A percentile compares a stretch with the other conserved stretches of the same genome.
Conservation (phyloP, 108 stramenopile species). For the Fistulifera pelliculosa region DNA sequence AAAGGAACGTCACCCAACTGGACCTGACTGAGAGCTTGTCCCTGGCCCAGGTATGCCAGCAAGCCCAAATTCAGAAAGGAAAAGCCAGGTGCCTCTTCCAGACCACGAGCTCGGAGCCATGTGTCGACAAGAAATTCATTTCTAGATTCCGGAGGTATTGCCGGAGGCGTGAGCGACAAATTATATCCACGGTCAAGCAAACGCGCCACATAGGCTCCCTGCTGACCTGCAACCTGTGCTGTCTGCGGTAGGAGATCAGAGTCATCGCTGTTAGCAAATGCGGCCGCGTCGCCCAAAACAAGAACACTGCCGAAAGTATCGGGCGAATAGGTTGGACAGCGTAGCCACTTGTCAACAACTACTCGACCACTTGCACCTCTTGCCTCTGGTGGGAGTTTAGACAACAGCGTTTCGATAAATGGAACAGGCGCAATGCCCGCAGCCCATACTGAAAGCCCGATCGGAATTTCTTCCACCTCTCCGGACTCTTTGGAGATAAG, state of each 20-base stretch:
- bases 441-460: constrained; percentile 47
- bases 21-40: constrained; percentile 66
- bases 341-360: constrained; percentile 54
- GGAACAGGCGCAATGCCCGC: constrained; percentile 60
- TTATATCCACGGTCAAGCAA: constrained; percentile 57
- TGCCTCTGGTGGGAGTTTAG: constrained; percentile 34
- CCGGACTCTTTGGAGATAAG: constrained; percentile 21
- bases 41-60: constrained; percentile 66
- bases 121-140: constrained; percentile 6
- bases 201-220: constrained; percentile 63
- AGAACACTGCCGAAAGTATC: constrained; percentile 39
- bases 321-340: constrained; percentile 25
- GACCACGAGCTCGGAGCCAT: constrained; percentile 42
- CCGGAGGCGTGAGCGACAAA: constrained; percentile 30
- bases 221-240: constrained; percentile 77
- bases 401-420: constrained; percentile 38
- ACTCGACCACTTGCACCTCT: constrained; percentile 33
- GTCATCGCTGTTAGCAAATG: constrained; percentile 13
- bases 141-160: constrained; percentile 3
- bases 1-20: constrained; percentile 54
- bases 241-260: constrained; percentile 47
- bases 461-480: constrained; percentile 28
- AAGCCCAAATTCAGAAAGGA: constrained; percentile 65
- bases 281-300: constrained; percentile 63
- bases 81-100: constrained; percentile 43